Conservation (phyloP, 2,329 filamentous ascomycete species). For the Monilinia aucupariae region DNA sequence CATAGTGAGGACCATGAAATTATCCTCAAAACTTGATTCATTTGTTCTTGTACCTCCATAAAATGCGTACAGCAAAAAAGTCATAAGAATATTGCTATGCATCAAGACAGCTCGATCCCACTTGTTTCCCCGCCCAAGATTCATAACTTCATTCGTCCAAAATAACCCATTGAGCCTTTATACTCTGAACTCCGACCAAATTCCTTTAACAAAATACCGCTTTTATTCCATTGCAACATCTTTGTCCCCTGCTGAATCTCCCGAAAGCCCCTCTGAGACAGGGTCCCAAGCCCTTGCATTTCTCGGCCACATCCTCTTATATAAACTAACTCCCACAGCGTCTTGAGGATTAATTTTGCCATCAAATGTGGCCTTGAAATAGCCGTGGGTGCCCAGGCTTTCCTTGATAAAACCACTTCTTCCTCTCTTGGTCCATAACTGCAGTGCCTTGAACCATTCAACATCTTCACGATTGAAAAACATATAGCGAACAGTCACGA, state of each 20-base stretch:
- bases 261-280: background rate
- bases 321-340: slow-evolving; percentile 82
- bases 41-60: background rate
- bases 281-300: slow-evolving; percentile 43
- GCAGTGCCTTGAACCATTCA: slow-evolving; percentile 94
- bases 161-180: slow-evolving; percentile 8
- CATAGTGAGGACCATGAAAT: background rate
- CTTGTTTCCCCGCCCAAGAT: background rate
- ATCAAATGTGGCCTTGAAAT: slow-evolving; percentile 99
- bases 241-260: background rate
- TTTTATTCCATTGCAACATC: slow-evolving; percentile 12
- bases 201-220: background rate
- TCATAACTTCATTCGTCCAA: slow-evolving; percentile 13
- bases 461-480: slow-evolving; percentile 97
- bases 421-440: slow-evolving; percentile 87
- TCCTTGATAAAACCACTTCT: slow-evolving; percentile 91
- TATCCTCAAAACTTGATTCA: background rate
- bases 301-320: slow-evolving; percentile 80
- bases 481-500: slow-evolving; percentile 98
- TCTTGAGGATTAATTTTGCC: slow-evolving; percentile 94
- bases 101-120: background rate
- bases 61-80: background rate
- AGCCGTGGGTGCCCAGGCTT: slow-evolving; percentile 91
- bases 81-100: background rate
- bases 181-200: slow-evolving; percentile 7